phyloP scores from a whole-genome alignment of 176 grass and related monocot genomes.

The Olyra latifolia region DNA sequence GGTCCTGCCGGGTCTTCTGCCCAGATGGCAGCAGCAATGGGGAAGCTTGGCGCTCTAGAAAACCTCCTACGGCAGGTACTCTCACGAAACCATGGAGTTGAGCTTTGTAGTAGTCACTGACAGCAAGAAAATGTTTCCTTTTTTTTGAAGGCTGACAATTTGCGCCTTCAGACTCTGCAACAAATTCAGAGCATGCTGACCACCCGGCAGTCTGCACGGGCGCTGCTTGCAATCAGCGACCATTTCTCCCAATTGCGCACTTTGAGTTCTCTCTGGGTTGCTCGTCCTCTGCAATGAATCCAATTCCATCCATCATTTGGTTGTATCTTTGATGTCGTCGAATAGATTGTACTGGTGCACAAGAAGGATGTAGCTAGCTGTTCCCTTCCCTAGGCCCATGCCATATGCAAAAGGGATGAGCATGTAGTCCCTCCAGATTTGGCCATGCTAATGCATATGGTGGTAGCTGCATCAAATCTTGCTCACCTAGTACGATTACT shows the following conservation, averaged over 20 bases:
- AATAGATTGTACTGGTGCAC: not conserved
- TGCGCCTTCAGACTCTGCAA: conserved; percentile 46
- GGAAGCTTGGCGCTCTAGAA: conserved; percentile 43
- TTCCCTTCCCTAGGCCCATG: not conserved
- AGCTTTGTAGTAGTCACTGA: not conserved
- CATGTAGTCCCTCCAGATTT: not conserved
- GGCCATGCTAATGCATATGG: not conserved
- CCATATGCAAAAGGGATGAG: too few relatives aligned
- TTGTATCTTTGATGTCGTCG: not conserved
- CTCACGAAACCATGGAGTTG: not conserved
- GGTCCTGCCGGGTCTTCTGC: conserved; percentile 17
- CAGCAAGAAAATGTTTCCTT: not conserved
- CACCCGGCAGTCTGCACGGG: conserved; percentile 48
- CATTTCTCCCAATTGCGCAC: conserved; percentile 51
- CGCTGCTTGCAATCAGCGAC: conserved; percentile 50
- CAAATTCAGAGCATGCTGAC: conserved; percentile 48
- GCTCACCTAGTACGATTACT: too few relatives aligned
- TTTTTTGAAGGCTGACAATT: conserved; percentile 48
- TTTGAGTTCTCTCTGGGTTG: conserved; percentile 55
- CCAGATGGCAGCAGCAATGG: conserved; percentile 48
- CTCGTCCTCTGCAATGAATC: conserved; percentile 42
- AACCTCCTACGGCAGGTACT: conserved; percentile 48
- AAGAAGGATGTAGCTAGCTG: not conserved
- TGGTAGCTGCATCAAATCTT: not conserved
- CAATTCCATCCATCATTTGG: not conserved